Conservation (phyloP, 257 asterid species). For the Primulina tabacum region DNA sequence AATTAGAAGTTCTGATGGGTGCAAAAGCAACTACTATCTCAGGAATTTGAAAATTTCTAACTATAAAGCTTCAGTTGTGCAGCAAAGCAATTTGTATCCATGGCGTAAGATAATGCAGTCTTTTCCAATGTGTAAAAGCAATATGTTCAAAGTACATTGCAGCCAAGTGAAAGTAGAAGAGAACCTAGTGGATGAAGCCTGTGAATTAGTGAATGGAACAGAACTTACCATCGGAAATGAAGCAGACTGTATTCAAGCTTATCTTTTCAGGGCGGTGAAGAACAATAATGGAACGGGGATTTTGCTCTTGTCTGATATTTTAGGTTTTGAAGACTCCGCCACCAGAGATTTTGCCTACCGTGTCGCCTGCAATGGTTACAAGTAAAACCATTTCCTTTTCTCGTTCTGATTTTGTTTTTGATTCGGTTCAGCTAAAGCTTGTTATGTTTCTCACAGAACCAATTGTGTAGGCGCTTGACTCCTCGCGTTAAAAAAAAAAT, state of each 20-base stretch:
- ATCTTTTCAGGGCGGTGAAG: conserved; percentile 67
- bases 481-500: not conserved
- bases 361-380: conserved; percentile 81
- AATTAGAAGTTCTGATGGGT: not conserved
- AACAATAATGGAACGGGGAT: conserved; percentile 78
- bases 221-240: conserved; percentile 61
- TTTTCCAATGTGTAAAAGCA: conserved; percentile 23
- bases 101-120: conserved; percentile 24
- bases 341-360: conserved; percentile 79
- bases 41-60: conserved; percentile 31
- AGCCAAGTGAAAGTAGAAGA: conserved; percentile 53
- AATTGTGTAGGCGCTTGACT: not conserved
- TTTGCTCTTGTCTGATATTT: conserved; percentile 70
- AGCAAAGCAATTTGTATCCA: conserved; percentile 37
- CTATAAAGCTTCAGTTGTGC: conserved; percentile 58
- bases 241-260: conserved; percentile 43
- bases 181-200: conserved; percentile 50
- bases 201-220: conserved; percentile 71
- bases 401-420: no score
- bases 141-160: conserved; percentile 30
- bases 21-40: not conserved
- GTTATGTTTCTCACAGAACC: no score
- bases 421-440: not conserved
- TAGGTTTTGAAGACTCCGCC: conserved; percentile 68
- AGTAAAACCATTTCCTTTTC: conserved; percentile 35